These are phyloP conservation scores for Chaetomium tenue DNA, from an alignment of 495 filamentous ascomycete species.

Conservation along the genomic window DNA sequence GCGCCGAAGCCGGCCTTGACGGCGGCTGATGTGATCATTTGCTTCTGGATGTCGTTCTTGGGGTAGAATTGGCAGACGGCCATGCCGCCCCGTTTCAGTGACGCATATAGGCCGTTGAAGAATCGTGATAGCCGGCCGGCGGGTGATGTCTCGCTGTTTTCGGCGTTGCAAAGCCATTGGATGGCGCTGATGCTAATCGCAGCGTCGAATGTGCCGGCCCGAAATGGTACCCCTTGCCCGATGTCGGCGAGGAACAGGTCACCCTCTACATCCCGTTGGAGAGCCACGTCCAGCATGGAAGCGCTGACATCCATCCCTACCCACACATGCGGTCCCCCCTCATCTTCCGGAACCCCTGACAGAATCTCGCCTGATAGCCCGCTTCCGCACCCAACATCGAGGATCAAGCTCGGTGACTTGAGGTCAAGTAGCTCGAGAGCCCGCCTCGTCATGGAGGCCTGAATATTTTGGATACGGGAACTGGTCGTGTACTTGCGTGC, in stretches of 20 bases:
- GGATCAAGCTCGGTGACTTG: slow-evolving; percentile 74
- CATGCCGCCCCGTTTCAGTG: slow-evolving; percentile 76
- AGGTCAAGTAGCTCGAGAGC: slow-evolving; percentile 88
- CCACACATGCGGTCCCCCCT: slow-evolving; percentile 88
- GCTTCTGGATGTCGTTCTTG: slow-evolving; percentile 86
- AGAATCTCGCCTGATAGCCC: slow-evolving; percentile 94
- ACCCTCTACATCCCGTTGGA: slow-evolving; percentile 88
- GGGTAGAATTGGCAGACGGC: slow-evolving; percentile 98
- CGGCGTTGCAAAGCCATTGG: slow-evolving; percentile 97
- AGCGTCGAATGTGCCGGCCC: slow-evolving; percentile 88
- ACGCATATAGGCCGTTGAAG: slow-evolving; percentile 87
- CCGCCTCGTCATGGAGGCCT: slow-evolving; percentile 88
- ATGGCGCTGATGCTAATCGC: slow-evolving; percentile 92
- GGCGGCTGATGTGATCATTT: slow-evolving; percentile 85
- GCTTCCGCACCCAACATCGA: slow-evolving; percentile 93
- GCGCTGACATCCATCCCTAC: slow-evolving; percentile 92
- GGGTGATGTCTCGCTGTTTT: slow-evolving; percentile 75
- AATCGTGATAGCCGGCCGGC: slow-evolving; percentile 75
- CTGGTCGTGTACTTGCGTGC: slow-evolving; percentile 96
- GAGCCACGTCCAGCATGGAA: slow-evolving; percentile 86
- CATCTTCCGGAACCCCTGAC: slow-evolving; percentile 58
- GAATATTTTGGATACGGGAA: slow-evolving; percentile 91
- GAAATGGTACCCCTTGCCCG: slow-evolving; percentile 92
- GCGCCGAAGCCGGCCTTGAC: slow-evolving; percentile 94
- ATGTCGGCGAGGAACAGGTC: slow-evolving; percentile 91